Conservation (phyloP, 768 basidiomycete genomes). For the Mycena floridula region DNA sequence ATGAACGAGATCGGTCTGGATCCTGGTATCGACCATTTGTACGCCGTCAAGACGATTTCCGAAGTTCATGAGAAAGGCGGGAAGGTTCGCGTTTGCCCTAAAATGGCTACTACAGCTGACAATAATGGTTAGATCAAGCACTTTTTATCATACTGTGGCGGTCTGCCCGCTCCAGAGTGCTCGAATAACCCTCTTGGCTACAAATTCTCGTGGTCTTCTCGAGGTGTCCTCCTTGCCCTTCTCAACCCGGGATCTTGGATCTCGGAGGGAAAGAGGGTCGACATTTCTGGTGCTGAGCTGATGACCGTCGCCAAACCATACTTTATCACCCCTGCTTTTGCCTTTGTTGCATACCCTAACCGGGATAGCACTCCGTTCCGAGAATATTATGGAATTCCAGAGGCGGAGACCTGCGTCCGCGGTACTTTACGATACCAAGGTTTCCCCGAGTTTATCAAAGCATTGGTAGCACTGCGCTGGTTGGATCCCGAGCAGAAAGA, state of each 20-base stretch:
- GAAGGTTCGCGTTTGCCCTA: slow-evolving; percentile 50
- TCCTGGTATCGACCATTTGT: slow-evolving; percentile 91
- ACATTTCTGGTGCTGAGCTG: slow-evolving; percentile 73
- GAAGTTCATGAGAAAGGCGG: slow-evolving; percentile 95
- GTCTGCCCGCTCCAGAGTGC: slow-evolving; percentile 88
- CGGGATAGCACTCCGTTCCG: slow-evolving; percentile 88
- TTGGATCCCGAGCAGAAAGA: slow-evolving; percentile 69
- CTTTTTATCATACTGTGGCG: slow-evolving; percentile 94
- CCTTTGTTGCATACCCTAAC: slow-evolving; percentile 96
- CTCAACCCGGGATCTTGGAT: slow-evolving; percentile 86
- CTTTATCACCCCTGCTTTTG: slow-evolving; percentile 92
- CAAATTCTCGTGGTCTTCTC: slow-evolving; percentile 99
- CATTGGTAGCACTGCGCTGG: slow-evolving; percentile 85
- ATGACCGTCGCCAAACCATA: slow-evolving; percentile 91
- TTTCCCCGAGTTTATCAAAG: slow-evolving; percentile 91
- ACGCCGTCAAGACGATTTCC: slow-evolving; percentile 88
- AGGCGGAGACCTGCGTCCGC: slow-evolving; percentile 87
- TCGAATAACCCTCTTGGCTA: slow-evolving; percentile 95
- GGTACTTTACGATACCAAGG: slow-evolving; percentile 95
- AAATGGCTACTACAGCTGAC: slow-evolving; percentile 1
- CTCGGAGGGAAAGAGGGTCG: slow-evolving; percentile 54
- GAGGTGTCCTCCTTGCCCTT: slow-evolving; percentile 91
- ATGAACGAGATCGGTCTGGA: slow-evolving; percentile 98
- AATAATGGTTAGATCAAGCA: slow-evolving; percentile 57
- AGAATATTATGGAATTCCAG: slow-evolving; percentile 89